Evolutionary conservation across 768 basidiomycete genomes (phyloP), one percentile per base, ranked within the genome.

Genomic region (Termitomyces sp.): DNA sequence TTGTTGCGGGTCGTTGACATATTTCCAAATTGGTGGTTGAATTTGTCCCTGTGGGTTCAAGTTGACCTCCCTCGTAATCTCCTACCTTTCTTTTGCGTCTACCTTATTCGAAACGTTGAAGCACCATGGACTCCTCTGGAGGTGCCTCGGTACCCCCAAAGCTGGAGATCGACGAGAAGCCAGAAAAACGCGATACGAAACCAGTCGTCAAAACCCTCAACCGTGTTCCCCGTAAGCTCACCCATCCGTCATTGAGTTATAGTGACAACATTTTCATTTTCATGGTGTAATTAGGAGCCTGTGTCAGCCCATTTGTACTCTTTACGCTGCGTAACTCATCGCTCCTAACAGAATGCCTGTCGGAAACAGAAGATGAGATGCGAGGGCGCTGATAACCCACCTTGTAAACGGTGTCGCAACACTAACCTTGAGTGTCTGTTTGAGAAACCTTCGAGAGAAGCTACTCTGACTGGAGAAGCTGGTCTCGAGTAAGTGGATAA

Each of bases 321-420:
- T 48, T 58, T 38, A 48, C 46, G 33, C 36, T 56, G 16, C 54
- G 57, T 52, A 51, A 54, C 55, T 59, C 24, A 64, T 63, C 51
- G 58, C 32, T 30, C 60, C 32, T 53, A 43, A 43, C 69, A 94
- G 92, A 95, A 95, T 85, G 91, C 93, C 18, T 96, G 94, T 72
- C 79, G 94, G 64, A 91, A 93, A 67, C 94, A 95, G 78, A 97
- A 97, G 76, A 97, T 97, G 95, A 81, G 94, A 64, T 98, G 94
- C 68, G 93, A 95, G 71, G 94, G 93, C 1, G 95, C 94, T 16
- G 95, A 97, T 70, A 94, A 92, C 66, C 94, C 95, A 26, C 95
- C 95, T n/a, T 98, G 95, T 73, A 87, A 90, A 66, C 85, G 95
- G 45, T 98, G 95, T 73, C 82, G 91, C 33, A 89, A 93, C 65